Base-by-base conservation (phyloP, 805 yeast species). In the Lipomyces japonicus region DNA sequence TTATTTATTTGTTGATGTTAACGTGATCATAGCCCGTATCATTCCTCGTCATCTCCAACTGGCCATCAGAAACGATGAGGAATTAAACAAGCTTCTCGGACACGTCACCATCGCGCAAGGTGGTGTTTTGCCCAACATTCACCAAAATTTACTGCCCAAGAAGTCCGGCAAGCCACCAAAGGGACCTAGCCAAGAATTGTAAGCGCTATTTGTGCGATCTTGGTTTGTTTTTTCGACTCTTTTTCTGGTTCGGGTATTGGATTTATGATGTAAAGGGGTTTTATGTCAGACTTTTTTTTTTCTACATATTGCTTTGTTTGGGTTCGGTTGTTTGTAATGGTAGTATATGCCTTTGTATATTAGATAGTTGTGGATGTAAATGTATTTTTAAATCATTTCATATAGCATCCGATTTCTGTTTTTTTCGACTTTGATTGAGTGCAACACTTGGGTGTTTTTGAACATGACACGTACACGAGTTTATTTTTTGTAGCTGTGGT, bases 21-120 rank as follows among this genome's bases (percentile, higher is more conserved):
- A 16, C 7, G 24, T 31, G 21, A 4, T 38, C 35, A 18, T 4
- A 53, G 57, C 96, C 68, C 90, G 97, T 84, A 90, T 90, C 66
- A 88, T 89, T 67, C 97, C 97, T 77, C 91, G 97, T 81, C 97
- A 90, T 76, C 82, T 90, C 75, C 96, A 90, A 77, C 81, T 90
- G 67, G 97, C 97, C 74, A 90, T 90, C 80, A 87, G 97, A 81
- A 91, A 90, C 71, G 97, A 91, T 80, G 97, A 91, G 77, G 97
- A 91, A 76, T 81, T 91, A 74, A 90, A 91, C 86, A 89, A 86
- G 75, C 81, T 90, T 66, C 79, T 91, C 61, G 82, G 84, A 60
- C 88, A 88, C 72, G 98, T 91, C 61, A 90, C 96, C 61, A 91
- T 90, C 67, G 96, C 97, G 63, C 95, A 89, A 76, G 97, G 97